These are phyloP conservation scores for Sporothrix pseudoabietina DNA, from an alignment of 2,329 filamentous ascomycete genomes.

Conservation along the genomic window DNA sequence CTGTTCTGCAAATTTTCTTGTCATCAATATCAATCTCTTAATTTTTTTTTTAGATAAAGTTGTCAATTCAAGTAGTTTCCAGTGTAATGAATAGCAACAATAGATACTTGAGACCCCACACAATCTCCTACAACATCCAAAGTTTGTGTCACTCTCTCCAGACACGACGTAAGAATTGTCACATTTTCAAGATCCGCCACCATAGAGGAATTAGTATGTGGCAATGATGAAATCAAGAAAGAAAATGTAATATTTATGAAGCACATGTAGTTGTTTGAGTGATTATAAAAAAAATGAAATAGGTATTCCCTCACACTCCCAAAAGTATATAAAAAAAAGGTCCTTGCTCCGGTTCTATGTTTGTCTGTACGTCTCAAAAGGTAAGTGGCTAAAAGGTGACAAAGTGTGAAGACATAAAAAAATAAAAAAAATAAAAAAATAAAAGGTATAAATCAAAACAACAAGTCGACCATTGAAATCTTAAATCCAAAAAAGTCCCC, in stretches of 20 bases:
- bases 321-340: neutral
- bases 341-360: conserved; percentile 12
- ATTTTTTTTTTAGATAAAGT: too few species aligned
- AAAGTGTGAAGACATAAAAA: neutral
- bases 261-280: neutral
- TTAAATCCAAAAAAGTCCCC: neutral
- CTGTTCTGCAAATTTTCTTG: too few species aligned
- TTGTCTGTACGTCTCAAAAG: conserved; percentile 15
- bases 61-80: too few species aligned
- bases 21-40: too few species aligned
- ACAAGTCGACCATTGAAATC: neutral
- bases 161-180: too few species aligned
- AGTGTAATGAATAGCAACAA: too few species aligned
- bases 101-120: too few species aligned
- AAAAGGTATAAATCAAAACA: neutral
- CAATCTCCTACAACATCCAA: too few species aligned
- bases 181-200: too few species aligned
- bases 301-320: conserved; percentile 17
- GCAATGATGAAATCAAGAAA: neutral
- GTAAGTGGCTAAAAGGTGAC: neutral
- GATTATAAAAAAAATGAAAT: neutral
- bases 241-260: neutral
- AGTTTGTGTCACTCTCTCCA: too few species aligned
- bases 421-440: neutral
- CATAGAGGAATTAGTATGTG: too few species aligned